These are phyloP conservation scores for Mercurialis annua DNA, from an alignment of 345 rosid genomes.

Conservation along the genomic window DNA sequence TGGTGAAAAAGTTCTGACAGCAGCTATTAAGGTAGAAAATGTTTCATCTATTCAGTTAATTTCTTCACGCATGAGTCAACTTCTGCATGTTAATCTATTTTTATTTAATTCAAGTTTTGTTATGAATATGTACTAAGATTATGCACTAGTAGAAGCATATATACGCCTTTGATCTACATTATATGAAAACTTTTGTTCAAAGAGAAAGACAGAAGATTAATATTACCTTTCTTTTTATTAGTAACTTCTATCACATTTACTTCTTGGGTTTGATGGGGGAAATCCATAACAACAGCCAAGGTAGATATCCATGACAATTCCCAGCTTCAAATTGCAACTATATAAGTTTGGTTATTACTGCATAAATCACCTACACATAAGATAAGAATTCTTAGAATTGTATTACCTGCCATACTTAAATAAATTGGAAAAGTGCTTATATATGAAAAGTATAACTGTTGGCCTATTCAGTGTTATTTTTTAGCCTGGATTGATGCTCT, in stretches of 20 bases:
- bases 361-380: too few species aligned
- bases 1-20: slow-evolving; percentile 75
- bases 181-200: background rate
- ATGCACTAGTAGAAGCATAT: background rate
- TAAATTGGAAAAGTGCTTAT: background rate
- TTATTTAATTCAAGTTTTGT: background rate
- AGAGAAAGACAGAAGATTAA: background rate
- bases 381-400: too few species aligned
- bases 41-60: background rate
- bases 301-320: too few species aligned
- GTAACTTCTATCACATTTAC: background rate
- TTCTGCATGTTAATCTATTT: background rate
- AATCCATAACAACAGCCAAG: too few species aligned
- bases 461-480: background rate
- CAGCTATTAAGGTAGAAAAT: slow-evolving; percentile 66
- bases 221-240: background rate
- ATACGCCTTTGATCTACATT: background rate
- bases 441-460: background rate
- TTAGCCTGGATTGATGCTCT: background rate
- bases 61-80: background rate
- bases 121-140: background rate
- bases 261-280: too few species aligned
- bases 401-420: too few species aligned
- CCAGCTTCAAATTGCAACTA: too few species aligned
- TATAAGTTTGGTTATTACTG: too few species aligned